Conservation (phyloP, 257 asterid genomes). For the Agastache rugosa region DNA sequence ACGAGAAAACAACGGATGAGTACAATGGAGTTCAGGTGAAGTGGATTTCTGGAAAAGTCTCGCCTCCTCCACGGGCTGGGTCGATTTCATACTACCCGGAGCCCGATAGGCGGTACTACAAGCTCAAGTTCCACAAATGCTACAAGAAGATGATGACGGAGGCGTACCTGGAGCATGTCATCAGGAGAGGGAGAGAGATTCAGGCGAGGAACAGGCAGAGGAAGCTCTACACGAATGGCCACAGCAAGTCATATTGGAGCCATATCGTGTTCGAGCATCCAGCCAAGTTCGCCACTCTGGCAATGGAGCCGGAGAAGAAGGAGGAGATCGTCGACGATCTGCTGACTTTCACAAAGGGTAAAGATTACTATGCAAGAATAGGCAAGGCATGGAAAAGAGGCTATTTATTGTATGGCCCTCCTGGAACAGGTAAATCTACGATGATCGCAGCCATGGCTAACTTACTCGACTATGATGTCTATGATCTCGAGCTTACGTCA, state of each 20-base stretch:
- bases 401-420: conserved; percentile 47
- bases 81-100: conserved; percentile 25
- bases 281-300: conserved; percentile 44
- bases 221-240: conserved; percentile 46
- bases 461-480: conserved; percentile 43
- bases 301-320: conserved; percentile 44
- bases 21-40: conserved; percentile 43
- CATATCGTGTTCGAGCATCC: conserved; percentile 49
- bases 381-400: conserved; percentile 60
- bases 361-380: conserved; percentile 47
- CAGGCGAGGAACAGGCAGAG: conserved; percentile 38
- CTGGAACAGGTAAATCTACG: conserved; percentile 51
- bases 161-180: conserved; percentile 43
- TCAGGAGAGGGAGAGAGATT: conserved; percentile 40
- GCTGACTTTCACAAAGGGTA: conserved; percentile 40
- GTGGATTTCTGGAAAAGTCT: conserved; percentile 47
- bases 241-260: conserved; percentile 41
- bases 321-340: conserved; percentile 46
- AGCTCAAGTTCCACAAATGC: conserved; percentile 41
- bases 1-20: conserved; percentile 45
- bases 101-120: conserved; percentile 44
- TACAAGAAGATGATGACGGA: conserved; percentile 43
- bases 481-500: conserved; percentile 51
- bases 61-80: conserved; percentile 12
- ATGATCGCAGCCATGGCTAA: conserved; percentile 56